Base-by-base conservation (phyloP, 2,329 filamentous ascomycete genomes). In the Bipolaris victoriae region DNA sequence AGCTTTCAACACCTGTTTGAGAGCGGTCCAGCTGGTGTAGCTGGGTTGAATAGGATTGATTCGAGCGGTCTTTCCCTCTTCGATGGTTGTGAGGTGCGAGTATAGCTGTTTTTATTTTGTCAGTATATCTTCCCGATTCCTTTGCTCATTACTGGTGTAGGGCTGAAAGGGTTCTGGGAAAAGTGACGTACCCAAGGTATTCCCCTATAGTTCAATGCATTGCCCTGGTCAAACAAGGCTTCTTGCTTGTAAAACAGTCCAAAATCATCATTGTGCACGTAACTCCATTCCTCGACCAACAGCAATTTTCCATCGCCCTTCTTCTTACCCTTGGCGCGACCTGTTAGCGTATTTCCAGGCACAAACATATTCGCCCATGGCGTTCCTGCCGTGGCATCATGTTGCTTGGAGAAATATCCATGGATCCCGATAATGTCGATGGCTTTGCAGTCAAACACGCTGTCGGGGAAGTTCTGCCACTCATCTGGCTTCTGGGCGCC, bases 361-460 rank as follows among this genome's bases (percentile, higher is more conserved):
- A 73, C 29, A 50, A 76, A 74, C 55, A 76, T 62, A 1, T 75
- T 64, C 11, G 70, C 72, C 73, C 73, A 76, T 0, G 65, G 49
- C 9, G 71, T 76, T 18, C 72, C 73, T 1, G 73, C 70, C 2
- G 71, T 74, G 2, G 47, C 61, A 29, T 66, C 61, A 0, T 56
- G 44, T 3, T 57, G 55, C n/a, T 67, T 65, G 22, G 64, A 52
- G 39, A 69, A 74, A 37, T 73, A 73, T 10, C 72, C 73, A 49
- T 76, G 73, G 20, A 76, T 68, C 2, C 69, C 68, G 49, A 76
- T 75, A 0, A 75, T 63, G 62, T 76, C 73, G 33, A 76, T 65
- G 24, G 67, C 72, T 13, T 61, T 36, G 47, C 73, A 76, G 1
- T 74, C 62, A 20, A 75, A 70, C 1, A 68, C 69, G 5, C 65